Evolutionary conservation across 179 eudicot genomes (phyloP), one percentile per base, ranked within the genome.

Genomic region (Heliamphora pulchella): DNA sequence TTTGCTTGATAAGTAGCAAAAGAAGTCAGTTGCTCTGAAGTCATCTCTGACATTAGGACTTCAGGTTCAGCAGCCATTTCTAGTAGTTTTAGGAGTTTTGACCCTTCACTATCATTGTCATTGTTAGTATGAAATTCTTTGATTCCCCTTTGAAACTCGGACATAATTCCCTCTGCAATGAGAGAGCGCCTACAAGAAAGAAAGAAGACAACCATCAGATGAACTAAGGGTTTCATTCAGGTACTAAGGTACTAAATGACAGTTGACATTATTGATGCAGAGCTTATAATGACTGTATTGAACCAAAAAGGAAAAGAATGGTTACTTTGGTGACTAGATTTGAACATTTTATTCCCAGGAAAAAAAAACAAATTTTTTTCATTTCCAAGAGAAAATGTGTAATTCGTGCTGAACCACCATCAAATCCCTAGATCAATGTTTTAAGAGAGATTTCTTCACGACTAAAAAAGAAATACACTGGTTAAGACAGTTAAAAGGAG

Each of bases 1-100:
- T 93, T 95, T 77, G 87, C 90, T 87, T 83, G 86, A 80, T 91
- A 93, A 54, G 82, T 72, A 74, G 94, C 76, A 86, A 91, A 90
- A 64, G 90, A 86, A 78, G 85, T 83, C 53, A 93, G 86, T 86
- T 95, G 91, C 81, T 93, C 92, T 70, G 90, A 81, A 85, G 91
- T 93, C 97, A 95, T 93, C 80, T 86, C 98, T 44, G 97, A 98
- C 98, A 95, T 95, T 80, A 95, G 44, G 54, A 91, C 80, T 86
- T 95, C 98, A 51, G 98, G 98, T 81, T 93, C 98, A 80, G 95
- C 97, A 81, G 93, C 88, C 80, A 81, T 81, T 84, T 95, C 98
- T 74, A 95, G 95, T 85, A 91, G 83, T 82, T 91, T 90, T 61
- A 89, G 82, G 59, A 93, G 87, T 84, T 88, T 89, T 20, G 94